phyloP scores from a whole-genome alignment of 2,329 filamentous ascomycete species.

The Exserohilum turcica region DNA sequence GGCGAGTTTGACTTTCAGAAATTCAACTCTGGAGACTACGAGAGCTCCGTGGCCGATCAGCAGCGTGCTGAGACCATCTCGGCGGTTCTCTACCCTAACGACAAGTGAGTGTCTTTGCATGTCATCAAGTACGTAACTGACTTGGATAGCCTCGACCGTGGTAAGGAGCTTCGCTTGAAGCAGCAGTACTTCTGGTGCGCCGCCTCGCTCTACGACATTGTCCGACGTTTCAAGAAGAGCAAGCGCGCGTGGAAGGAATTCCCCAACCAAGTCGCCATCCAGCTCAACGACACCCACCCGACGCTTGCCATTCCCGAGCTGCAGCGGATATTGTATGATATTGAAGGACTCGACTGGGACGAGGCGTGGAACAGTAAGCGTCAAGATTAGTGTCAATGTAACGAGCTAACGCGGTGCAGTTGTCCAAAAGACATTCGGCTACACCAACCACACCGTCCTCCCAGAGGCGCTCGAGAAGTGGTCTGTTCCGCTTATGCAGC shows the following conservation, averaged over 20 bases:
- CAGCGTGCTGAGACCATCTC: slow-evolving; percentile 99
- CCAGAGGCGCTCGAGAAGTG: slow-evolving; percentile 98
- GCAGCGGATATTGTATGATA: slow-evolving; percentile 86
- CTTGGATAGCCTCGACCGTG: slow-evolving; percentile 70
- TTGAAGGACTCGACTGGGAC: slow-evolving; percentile 92
- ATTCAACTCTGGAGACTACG: slow-evolving; percentile 98
- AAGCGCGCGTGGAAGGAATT: slow-evolving; percentile 91
- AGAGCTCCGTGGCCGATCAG: slow-evolving; percentile 96
- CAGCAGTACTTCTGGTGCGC: slow-evolving; percentile 99
- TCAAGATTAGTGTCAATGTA: neutral
- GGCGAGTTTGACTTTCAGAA: slow-evolving; percentile 99
- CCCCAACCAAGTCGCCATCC: slow-evolving; percentile 92
- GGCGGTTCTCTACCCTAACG: slow-evolving; percentile 94
- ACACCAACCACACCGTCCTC: slow-evolving; percentile 98
- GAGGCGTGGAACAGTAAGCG: slow-evolving; percentile 78
- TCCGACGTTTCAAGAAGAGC: slow-evolving; percentile 97
- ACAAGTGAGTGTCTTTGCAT: slow-evolving; percentile 61
- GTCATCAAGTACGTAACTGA: slow-evolving; percentile 13
- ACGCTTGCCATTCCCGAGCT: slow-evolving; percentile 95
- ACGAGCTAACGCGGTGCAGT: slow-evolving; percentile 40
- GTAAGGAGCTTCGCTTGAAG: slow-evolving; percentile 96
- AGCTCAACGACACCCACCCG: slow-evolving; percentile 97
- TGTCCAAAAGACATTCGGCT: slow-evolving; percentile 74
- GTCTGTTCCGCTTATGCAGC: slow-evolving; percentile 90
- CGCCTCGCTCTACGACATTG: slow-evolving; percentile 93